A percentile compares a stretch with the other conserved stretches of the same genome.
Evolutionary conservation across 306 rosid genomes (phyloP).

Genomic region (Lithocarpus polystachyus): DNA sequence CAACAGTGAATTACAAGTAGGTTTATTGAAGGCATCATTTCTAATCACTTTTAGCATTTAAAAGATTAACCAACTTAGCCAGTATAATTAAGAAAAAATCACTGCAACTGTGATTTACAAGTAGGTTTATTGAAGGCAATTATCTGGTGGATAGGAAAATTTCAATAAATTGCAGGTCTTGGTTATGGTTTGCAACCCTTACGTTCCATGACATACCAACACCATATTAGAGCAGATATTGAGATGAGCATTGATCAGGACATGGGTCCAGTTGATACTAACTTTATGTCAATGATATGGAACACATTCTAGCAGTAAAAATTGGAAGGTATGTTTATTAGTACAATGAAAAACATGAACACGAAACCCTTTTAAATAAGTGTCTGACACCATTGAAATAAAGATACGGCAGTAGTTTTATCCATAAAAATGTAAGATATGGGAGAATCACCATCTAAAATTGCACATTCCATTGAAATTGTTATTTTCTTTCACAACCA

Average conservation of each 20-base stretch:
- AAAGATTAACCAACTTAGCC: neutral
- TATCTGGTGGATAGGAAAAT: neutral
- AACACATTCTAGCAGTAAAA: neutral
- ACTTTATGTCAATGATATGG: neutral
- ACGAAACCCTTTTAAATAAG: too few relatives aligned
- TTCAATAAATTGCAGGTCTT: neutral
- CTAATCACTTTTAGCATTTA: neutral
- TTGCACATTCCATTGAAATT: too few relatives aligned
- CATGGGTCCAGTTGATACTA: too few relatives aligned
- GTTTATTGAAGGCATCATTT: neutral
- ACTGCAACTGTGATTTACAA: neutral
- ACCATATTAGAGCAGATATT: too few relatives aligned
- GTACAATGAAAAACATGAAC: too few relatives aligned
- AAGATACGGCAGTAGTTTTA: too few relatives aligned
- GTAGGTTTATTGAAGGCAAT: neutral
- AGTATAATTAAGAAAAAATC: neutral
- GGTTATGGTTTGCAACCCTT: neutral
- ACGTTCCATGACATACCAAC: too few relatives aligned
- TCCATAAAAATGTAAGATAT: too few relatives aligned
- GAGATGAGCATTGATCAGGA: too few relatives aligned
- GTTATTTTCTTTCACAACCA: too few relatives aligned
- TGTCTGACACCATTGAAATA: too few relatives aligned
- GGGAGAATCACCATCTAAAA: too few relatives aligned
- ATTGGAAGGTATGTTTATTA: neutral
- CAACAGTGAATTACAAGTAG: neutral